phyloP scores from a whole-genome alignment of 202 grass and related monocot species.

The Cymbopogon flexuosus region DNA sequence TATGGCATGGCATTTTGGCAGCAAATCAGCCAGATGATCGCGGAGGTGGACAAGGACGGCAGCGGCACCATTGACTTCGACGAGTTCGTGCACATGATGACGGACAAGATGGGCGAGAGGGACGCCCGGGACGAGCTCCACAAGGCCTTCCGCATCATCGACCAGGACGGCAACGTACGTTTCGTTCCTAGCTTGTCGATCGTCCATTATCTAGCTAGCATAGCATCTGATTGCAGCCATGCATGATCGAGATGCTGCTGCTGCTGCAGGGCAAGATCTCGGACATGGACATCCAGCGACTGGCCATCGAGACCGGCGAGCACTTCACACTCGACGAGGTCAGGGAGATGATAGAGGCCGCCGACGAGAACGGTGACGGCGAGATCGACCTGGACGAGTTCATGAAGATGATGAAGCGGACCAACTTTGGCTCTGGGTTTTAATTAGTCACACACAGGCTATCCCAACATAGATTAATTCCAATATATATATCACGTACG shows the following conservation, averaged over 20 bases:
- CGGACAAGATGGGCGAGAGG: slow-evolving; percentile 73
- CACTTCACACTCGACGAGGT: slow-evolving; percentile 75
- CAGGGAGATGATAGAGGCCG: slow-evolving; percentile 67
- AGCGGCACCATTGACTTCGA: slow-evolving; percentile 82
- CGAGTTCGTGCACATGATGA: slow-evolving; percentile 88
- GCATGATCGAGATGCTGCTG: neutral
- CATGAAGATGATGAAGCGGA: slow-evolving; percentile 63
- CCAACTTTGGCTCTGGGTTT: slow-evolving; percentile 31
- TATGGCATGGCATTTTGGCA: slow-evolving; percentile 9
- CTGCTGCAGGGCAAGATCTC: slow-evolving; percentile 65
- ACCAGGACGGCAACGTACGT: slow-evolving; percentile 63
- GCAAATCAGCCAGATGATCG: slow-evolving; percentile 79
- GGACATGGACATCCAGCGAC: slow-evolving; percentile 57
- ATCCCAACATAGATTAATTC: neutral
- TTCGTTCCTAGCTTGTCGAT: neutral
- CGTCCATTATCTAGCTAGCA: neutral
- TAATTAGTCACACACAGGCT: neutral
- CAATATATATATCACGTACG: neutral
- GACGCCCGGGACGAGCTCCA: slow-evolving; percentile 55
- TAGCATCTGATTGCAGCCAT: too few species aligned
- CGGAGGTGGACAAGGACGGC: slow-evolving; percentile 75
- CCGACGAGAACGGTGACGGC: slow-evolving; percentile 63
- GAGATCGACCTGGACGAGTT: slow-evolving; percentile 81
- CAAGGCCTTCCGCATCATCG: slow-evolving; percentile 76
- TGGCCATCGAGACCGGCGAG: slow-evolving; percentile 72